These are phyloP conservation scores for Penicillium capsulatum DNA, from an alignment of 2,329 filamentous ascomycete genomes.

Conservation along the genomic window DNA sequence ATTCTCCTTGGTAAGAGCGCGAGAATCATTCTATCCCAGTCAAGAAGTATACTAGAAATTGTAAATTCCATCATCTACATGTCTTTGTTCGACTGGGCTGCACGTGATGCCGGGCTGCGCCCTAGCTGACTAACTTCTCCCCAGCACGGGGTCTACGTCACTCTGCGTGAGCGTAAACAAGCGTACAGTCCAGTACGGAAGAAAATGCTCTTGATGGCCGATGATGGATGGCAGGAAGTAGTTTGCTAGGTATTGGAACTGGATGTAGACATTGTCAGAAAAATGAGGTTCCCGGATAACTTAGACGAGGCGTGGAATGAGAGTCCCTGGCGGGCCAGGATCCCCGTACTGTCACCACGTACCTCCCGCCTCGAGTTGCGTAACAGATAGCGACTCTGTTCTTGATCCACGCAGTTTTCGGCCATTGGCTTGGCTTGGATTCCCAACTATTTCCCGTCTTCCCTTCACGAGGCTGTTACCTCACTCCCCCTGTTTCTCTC, in stretches of 20 bases:
- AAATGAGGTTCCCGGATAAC: no score
- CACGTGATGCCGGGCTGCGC: constrained; percentile 18
- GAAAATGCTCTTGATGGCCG: neutral
- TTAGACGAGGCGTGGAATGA: no score
- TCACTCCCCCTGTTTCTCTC: constrained; percentile 4
- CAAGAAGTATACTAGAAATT: no score
- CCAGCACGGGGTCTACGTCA: constrained; percentile 28
- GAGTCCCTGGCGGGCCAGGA: constrained; percentile 1
- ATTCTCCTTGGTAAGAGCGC: no score
- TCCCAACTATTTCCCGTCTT: constrained; percentile 17
- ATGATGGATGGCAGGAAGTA: no score
- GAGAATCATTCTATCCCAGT: no score
- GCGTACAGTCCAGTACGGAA: constrained; percentile 16
- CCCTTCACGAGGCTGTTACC: constrained; percentile 2
- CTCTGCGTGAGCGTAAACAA: constrained; percentile 22
- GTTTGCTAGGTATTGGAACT: no score
- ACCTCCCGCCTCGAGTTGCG: constrained; percentile 12
- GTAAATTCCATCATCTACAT: no score
- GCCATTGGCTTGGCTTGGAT: constrained; percentile 21
- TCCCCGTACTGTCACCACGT: constrained; percentile 9
- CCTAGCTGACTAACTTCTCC: constrained; percentile 14
- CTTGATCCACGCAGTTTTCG: constrained; percentile 22
- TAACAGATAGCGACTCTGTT: constrained; percentile 14
- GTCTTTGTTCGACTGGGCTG: no score
- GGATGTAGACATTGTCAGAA: no score